phyloP scores from a whole-genome alignment of 75 land plant genomes.

The Isoetes taiwanensis region DNA sequence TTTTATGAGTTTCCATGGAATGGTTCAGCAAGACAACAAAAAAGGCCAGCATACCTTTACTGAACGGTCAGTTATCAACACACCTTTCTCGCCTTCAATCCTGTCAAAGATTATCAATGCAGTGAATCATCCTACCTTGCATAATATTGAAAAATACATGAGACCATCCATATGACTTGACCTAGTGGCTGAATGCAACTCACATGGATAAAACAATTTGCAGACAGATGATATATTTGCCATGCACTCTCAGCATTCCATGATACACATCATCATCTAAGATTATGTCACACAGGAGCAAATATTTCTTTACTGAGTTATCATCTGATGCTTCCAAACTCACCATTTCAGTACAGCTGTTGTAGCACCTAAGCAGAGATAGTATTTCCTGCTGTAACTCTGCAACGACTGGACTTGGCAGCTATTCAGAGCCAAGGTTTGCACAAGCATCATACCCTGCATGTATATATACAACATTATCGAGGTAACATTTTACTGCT shows the following conservation, averaged over 20 bases:
- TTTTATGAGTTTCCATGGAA: background rate
- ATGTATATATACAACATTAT: background rate
- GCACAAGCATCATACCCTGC: conserved; percentile 74
- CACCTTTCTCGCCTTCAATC: conserved; percentile 29
- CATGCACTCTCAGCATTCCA: too few relatives aligned
- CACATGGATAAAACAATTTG: too few relatives aligned
- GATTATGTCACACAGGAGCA: too few relatives aligned
- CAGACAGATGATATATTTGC: too few relatives aligned
- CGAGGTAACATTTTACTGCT: background rate
- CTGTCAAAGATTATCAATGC: conserved; percentile 5
- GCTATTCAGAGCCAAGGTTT: conserved; percentile 62
- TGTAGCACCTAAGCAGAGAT: conserved; percentile 91
- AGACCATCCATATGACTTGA: background rate
- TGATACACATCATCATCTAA: too few relatives aligned
- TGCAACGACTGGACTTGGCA: conserved; percentile 61
- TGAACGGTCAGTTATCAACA: conserved; percentile 49
- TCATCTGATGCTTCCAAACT: background rate
- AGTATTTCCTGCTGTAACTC: conserved; percentile 77
- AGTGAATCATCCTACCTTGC: background rate
- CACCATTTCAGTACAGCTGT: conserved; percentile 85
- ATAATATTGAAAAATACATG: background rate
- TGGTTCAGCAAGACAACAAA: background rate
- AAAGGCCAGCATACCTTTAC: conserved; percentile 28
- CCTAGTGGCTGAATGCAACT: too few relatives aligned
- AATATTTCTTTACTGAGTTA: background rate